Evolutionary conservation across 768 basidiomycete genomes (phyloP).

Genomic region (Calocera cornea): DNA sequence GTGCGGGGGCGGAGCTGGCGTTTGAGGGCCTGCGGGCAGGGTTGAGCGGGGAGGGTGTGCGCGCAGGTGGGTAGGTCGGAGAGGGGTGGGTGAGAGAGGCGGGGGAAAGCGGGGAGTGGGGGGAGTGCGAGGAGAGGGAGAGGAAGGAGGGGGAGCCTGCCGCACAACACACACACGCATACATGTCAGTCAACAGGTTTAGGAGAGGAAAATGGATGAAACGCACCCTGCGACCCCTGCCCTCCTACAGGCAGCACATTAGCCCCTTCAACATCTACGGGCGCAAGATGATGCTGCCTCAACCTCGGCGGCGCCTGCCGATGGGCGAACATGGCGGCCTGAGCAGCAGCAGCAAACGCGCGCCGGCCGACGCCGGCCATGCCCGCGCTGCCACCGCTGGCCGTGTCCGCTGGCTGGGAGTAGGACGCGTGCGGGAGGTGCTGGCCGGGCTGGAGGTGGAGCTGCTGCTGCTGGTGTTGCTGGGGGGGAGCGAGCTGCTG

Average conservation of each 20-base stretch:
- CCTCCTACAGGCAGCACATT: not conserved
- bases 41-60: constrained; percentile 17
- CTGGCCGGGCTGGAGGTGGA: not conserved
- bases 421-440: not conserved
- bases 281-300: not conserved
- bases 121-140: constrained; percentile 3
- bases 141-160: not conserved
- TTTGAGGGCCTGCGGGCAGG: constrained; percentile 16
- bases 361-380: constrained; percentile 87
- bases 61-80: constrained; percentile 12
- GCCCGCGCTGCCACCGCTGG: constrained; percentile 23
- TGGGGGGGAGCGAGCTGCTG: constrained; percentile 3
- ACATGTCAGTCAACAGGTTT: no score
- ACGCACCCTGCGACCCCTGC: not conserved
- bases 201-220: not conserved
- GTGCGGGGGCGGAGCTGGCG: not conserved
- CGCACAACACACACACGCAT: no score
- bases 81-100: constrained; percentile 24
- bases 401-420: constrained; percentile 12
- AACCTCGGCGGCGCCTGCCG: not conserved
- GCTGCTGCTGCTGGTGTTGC: constrained; percentile 5
- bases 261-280: not conserved
- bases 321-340: constrained; percentile 39
- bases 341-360: constrained; percentile 64
- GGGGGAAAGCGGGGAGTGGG: constrained; percentile 33